Percentiles rank a stretch among this genome's conserved stretches.
These are phyloP conservation scores for Talinum fruticosum DNA, from an alignment of 148 eudicot genomes.

Conservation along the genomic window DNA sequence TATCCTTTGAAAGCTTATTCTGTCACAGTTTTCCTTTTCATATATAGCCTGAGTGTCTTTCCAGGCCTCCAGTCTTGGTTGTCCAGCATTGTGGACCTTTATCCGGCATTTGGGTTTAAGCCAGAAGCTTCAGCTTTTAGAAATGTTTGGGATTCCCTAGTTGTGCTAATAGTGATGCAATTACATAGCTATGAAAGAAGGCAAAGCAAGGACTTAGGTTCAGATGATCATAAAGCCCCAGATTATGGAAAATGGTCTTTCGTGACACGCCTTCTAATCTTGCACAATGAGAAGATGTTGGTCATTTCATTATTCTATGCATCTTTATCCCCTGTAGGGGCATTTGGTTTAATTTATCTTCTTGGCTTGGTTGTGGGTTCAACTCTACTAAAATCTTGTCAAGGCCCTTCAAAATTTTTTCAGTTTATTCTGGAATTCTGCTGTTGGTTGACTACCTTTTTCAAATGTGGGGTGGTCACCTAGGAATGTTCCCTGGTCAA, in stretches of 20 bases:
- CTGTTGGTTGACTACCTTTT: slow-evolving; percentile 68
- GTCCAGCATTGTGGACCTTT: slow-evolving; percentile 53
- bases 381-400: slow-evolving; percentile 61
- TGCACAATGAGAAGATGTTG: slow-evolving; percentile 85
- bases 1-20: slow-evolving; percentile 79
- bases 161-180: slow-evolving; percentile 83
- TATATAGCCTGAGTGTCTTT: slow-evolving; percentile 66
- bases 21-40: slow-evolving; percentile 53
- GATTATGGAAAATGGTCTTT: slow-evolving; percentile 60
- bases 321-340: slow-evolving; percentile 79
- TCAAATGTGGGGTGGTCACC: slow-evolving; percentile 77
- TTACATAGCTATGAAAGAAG: slow-evolving; percentile 90
- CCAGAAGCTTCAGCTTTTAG: slow-evolving; percentile 50
- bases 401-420: slow-evolving; percentile 68
- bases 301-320: slow-evolving; percentile 71
- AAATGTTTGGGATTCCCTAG: slow-evolving; percentile 75
- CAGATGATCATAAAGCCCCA: slow-evolving; percentile 39
- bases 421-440: slow-evolving; percentile 66
- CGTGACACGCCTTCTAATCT: slow-evolving; percentile 62
- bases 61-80: slow-evolving; percentile 58
- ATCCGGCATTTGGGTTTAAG: slow-evolving; percentile 52
- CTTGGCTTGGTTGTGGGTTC: slow-evolving; percentile 63
- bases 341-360: slow-evolving; percentile 71
- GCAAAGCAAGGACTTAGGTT: slow-evolving; percentile 47
- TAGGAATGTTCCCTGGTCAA: slow-evolving; percentile 80